These are phyloP conservation scores for Tuber magnatum DNA, from an alignment of 495 filamentous ascomycete species.

Conservation along the genomic window DNA sequence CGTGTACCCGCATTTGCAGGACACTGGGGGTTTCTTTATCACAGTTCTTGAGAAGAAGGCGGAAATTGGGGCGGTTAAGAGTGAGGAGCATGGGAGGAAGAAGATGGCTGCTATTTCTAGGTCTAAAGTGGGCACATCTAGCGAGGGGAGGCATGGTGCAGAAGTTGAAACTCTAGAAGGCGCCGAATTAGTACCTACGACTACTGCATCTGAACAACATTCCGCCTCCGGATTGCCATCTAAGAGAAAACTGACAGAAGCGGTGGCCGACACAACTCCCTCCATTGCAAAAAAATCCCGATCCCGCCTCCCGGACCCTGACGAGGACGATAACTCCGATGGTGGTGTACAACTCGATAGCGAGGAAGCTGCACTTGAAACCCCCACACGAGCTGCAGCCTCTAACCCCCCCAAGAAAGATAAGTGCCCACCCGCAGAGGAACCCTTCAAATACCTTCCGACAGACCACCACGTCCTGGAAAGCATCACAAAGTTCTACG, in stretches of 20 bases:
- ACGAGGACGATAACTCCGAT: not conserved
- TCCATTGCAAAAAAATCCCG: constrained; percentile 43
- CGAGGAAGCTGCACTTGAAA: constrained; percentile 33
- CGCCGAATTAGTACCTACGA: constrained; percentile 33
- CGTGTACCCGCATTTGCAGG: constrained; percentile 88
- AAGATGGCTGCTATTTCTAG: constrained; percentile 50
- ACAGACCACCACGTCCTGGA: constrained; percentile 64
- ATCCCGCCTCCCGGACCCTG: not conserved
- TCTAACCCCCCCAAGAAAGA: constrained; percentile 43
- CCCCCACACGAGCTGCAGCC: constrained; percentile 23
- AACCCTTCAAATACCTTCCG: constrained; percentile 83
- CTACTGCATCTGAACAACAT: constrained; percentile 15
- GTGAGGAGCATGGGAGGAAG: constrained; percentile 59
- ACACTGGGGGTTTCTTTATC: constrained; percentile 97
- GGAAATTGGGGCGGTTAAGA: constrained; percentile 69
- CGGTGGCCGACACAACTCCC: constrained; percentile 36
- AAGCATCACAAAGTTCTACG: constrained; percentile 71
- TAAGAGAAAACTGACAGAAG: constrained; percentile 39
- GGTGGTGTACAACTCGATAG: constrained; percentile 14
- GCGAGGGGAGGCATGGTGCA: constrained; percentile 39
- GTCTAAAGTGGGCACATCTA: constrained; percentile 39
- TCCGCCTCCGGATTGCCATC: constrained; percentile 41
- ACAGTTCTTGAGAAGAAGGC: constrained; percentile 81
- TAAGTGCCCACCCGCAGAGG: constrained; percentile 58
- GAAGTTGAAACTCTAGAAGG: constrained; percentile 23